Percentiles rank a stretch among this genome's conserved stretches.
These are phyloP conservation scores for Aspergillus aculeatinus DNA, from an alignment of 2,329 filamentous ascomycete genomes.

Conservation along the genomic window DNA sequence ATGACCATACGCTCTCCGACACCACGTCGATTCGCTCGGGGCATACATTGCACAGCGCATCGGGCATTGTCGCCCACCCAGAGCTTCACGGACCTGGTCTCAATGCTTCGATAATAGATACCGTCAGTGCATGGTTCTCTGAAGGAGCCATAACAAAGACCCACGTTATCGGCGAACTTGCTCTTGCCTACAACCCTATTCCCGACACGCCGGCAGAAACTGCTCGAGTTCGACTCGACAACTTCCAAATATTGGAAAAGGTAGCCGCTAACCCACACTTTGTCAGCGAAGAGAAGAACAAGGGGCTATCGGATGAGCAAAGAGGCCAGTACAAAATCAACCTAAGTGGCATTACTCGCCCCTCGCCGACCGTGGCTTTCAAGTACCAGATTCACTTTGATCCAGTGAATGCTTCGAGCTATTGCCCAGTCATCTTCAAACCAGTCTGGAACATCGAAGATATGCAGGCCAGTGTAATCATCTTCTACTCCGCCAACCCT, in stretches of 20 bases:
- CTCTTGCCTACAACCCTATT: conserved; percentile 70
- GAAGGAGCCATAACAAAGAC: conserved; percentile 68
- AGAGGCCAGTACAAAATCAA: conserved; percentile 80
- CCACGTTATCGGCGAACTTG: conserved; percentile 82
- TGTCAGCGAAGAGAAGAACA: conserved; percentile 60
- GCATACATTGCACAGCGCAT: conserved; percentile 69
- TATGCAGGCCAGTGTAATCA: conserved; percentile 79
- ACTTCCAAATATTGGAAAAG: conserved; percentile 83
- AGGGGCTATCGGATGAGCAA: conserved; percentile 51
- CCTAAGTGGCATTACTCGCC: conserved; percentile 67
- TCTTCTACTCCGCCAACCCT: conserved; percentile 83
- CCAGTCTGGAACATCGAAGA: conserved; percentile 81
- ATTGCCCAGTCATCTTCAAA: conserved; percentile 71
- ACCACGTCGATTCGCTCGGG: conserved; percentile 89
- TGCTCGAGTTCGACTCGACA: conserved; percentile 78
- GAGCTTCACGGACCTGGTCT: conserved; percentile 78
- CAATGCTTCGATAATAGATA: conserved; percentile 87
- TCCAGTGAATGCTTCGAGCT: conserved; percentile 52
- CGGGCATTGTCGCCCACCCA: conserved; percentile 72
- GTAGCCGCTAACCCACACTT: conserved; percentile 94
- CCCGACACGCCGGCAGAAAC: conserved; percentile 40
- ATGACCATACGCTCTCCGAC: conserved; percentile 73
- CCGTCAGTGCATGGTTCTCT: conserved; percentile 80
- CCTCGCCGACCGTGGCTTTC: conserved; percentile 70
- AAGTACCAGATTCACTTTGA: conserved; percentile 86